phyloP scores from a whole-genome alignment of 169 alveolate species.

The Eimeria falciformis region DNA sequence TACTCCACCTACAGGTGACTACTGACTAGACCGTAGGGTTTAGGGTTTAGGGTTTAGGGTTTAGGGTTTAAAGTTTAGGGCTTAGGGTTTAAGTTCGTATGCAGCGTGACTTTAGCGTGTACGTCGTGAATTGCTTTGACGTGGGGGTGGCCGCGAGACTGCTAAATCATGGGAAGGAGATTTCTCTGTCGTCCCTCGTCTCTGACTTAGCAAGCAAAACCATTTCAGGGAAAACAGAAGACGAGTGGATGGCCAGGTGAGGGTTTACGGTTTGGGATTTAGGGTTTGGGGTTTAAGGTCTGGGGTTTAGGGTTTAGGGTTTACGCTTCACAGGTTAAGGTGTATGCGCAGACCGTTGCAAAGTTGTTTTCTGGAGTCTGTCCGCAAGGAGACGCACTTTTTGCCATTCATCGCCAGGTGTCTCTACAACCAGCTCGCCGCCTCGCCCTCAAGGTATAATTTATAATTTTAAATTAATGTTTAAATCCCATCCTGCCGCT shows the following conservation, averaged over 20 bases:
- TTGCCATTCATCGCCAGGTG: neutral
- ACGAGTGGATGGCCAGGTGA: neutral
- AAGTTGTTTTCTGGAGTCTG: neutral
- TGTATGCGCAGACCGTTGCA: neutral
- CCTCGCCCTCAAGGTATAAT: too few relatives aligned
- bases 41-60: constrained; percentile 10
- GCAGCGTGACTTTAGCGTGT: neutral
- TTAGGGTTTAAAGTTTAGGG: neutral
- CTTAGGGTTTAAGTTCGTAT: neutral
- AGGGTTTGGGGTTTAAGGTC: neutral
- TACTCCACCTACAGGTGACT: neutral
- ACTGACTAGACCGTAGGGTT: neutral
- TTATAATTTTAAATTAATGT: too few relatives aligned
- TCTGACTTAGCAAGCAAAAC: neutral
- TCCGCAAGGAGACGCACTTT: neutral
- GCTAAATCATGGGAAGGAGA: neutral
- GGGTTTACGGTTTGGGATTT: neutral
- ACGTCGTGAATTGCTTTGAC: neutral
- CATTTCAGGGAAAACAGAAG: neutral
- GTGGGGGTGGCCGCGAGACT: neutral
- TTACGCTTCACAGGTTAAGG: neutral
- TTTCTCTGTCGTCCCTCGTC: neutral
- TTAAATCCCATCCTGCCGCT: too few relatives aligned
- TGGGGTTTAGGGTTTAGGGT: constrained; percentile 1
- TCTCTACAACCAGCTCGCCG: neutral